These are phyloP conservation scores for Sporopachydermia cereana DNA, from an alignment of 1,139 yeast species.

Conservation along the genomic window DNA sequence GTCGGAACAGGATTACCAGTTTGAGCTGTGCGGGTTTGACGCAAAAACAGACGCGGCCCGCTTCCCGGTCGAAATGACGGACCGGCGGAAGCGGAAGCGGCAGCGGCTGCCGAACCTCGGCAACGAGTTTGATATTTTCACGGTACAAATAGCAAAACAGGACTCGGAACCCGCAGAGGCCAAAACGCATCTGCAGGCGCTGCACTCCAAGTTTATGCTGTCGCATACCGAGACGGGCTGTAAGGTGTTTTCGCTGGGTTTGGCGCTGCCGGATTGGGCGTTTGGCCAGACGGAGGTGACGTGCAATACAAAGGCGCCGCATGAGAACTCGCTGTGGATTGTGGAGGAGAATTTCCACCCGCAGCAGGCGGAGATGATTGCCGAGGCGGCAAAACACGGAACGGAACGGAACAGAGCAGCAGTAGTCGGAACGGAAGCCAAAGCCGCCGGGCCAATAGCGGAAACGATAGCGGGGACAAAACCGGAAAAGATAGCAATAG, in stretches of 20 bases:
- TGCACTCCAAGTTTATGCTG: conserved; percentile 47
- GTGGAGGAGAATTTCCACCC: conserved; percentile 56
- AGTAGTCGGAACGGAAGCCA: conserved; percentile 8
- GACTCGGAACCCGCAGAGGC: conserved; percentile 22
- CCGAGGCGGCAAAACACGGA: conserved; percentile 16
- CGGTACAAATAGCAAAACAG: conserved; percentile 17
- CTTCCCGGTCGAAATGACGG: conserved; percentile 36
- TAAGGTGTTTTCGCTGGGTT: conserved; percentile 47
- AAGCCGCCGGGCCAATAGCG: conserved; percentile 9
- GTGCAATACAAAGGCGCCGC: conserved; percentile 55
- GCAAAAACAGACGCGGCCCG: conserved; percentile 23
- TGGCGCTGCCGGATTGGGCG: conserved; percentile 59
- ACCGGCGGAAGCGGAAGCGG: conserved; percentile 39
- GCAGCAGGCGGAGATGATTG: conserved; percentile 15
- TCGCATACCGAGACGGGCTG: conserved; percentile 51
- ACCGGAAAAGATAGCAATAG: conserved; percentile 17
- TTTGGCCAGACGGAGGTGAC: conserved; percentile 62
- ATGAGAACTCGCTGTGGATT: conserved; percentile 49
- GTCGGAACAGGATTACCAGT: conserved; percentile 69
- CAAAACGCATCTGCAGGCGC: conserved; percentile 33
- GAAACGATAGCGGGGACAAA: no score
- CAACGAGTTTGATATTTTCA: conserved; percentile 11
- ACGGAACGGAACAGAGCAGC: conserved; percentile 10
- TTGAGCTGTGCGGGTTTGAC: conserved; percentile 60
- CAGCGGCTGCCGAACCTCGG: conserved; percentile 13